phyloP scores from a whole-genome alignment of 441 rosid genomes.

The Mallotus repandus region DNA sequence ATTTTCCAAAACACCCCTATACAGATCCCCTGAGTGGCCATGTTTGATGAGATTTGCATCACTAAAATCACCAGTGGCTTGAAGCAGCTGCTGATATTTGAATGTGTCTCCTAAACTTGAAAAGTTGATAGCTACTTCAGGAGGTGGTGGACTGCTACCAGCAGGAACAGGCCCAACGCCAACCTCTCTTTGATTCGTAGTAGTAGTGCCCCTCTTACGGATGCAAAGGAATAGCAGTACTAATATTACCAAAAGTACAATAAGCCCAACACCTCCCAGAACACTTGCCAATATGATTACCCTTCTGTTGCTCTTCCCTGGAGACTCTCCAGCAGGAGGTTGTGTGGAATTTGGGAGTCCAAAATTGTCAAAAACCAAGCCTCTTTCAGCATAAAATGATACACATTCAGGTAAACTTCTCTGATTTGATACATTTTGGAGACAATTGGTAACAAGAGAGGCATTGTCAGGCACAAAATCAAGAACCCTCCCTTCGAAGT shows the following conservation, averaged over 20 bases:
- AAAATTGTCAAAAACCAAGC: conserved; percentile 71
- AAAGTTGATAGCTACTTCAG: conserved; percentile 45
- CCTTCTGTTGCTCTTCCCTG: conserved; percentile 44
- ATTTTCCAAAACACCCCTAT: conserved; percentile 58
- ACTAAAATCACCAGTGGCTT: conserved; percentile 62
- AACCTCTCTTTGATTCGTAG: conserved; percentile 42
- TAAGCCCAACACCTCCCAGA: conserved; percentile 61
- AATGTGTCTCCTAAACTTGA: conserved; percentile 73
- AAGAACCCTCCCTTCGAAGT: conserved; percentile 76
- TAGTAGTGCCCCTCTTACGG: conserved; percentile 35
- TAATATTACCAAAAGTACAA: conserved; percentile 38
- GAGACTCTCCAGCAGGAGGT: conserved; percentile 35
- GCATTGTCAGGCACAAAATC: conserved; percentile 43
- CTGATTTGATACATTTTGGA: conserved; percentile 54
- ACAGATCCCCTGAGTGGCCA: conserved; percentile 93
- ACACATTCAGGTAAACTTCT: conserved; percentile 55
- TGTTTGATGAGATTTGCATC: conserved; percentile 73
- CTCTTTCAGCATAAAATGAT: conserved; percentile 58
- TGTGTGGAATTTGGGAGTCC: conserved; percentile 56
- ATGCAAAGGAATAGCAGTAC: conserved; percentile 40
- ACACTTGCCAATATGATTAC: conserved; percentile 59
- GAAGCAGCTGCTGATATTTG: conserved; percentile 63
- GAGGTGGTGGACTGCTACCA: conserved; percentile 39
- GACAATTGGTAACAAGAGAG: conserved; percentile 67
- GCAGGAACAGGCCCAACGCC: conserved; percentile 54